Evolutionary conservation across 345 rosid species (phyloP).

Genomic region (Tarenaya hassleriana): DNA sequence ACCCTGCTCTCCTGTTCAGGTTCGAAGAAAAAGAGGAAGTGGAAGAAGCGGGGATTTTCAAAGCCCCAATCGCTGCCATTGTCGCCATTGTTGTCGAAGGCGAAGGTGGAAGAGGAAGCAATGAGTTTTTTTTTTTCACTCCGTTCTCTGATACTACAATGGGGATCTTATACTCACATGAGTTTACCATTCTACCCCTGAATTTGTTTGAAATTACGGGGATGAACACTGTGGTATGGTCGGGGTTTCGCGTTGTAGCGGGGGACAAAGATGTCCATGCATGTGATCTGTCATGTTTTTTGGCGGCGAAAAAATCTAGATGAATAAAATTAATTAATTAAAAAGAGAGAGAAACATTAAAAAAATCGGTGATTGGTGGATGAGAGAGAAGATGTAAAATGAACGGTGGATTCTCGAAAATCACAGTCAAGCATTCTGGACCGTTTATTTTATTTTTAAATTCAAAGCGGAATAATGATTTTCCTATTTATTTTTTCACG

Average conservation of each 20-base stretch:
- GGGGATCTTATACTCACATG: not conserved
- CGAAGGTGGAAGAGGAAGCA: too few species aligned
- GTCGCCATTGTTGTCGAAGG: constrained; percentile 46
- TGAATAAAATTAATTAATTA: not conserved
- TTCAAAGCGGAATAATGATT: too few species aligned
- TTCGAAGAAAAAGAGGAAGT: constrained; percentile 22
- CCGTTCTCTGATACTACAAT: constrained; percentile 13
- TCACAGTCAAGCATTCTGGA: too few species aligned
- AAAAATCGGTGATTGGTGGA: constrained; percentile 13
- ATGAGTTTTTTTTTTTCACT: constrained; percentile 1
- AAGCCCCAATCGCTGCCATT: constrained; percentile 53
- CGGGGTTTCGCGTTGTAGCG: not conserved
- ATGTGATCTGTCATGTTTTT: not conserved
- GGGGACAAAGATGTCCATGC: not conserved
- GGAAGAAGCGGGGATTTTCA: constrained; percentile 30
- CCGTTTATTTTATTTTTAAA: too few species aligned
- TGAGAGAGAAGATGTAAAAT: constrained; percentile 15
- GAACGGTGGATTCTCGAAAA: too few species aligned
- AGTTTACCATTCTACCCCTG: not conserved
- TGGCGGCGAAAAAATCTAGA: constrained; percentile 22
- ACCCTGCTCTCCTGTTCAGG: constrained; percentile 10
- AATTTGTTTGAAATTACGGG: not conserved
- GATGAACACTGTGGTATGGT: not conserved
- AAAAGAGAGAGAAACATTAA: not conserved
- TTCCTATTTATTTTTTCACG: too few species aligned